Conservation (phyloP, 352 stramenopile genomes). For the Blastocystis sp. region DNA sequence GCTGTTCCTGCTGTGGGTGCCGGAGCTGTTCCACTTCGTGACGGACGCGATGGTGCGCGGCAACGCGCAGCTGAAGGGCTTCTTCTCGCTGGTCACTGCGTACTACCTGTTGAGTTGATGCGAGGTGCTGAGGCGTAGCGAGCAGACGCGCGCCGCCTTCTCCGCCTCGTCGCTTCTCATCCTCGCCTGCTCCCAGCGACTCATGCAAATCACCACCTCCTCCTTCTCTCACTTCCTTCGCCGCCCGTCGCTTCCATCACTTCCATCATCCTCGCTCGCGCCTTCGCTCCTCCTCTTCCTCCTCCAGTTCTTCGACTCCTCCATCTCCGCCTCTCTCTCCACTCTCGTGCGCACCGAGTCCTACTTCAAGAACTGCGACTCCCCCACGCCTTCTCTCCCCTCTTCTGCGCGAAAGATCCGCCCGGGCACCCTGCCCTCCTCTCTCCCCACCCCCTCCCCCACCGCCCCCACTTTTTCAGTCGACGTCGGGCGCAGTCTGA, state of each 20-base stretch:
- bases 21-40: constrained; percentile 28
- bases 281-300: constrained; percentile 1
- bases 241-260: neutral
- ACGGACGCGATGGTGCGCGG: neutral
- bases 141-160: neutral
- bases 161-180: neutral
- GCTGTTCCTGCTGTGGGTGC: constrained; percentile 38
- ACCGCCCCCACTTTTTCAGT: neutral
- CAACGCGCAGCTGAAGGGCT: neutral
- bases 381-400: neutral
- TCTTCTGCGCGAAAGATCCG: constrained; percentile 35
- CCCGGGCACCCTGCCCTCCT: neutral
- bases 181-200: neutral
- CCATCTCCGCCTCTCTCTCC: neutral
- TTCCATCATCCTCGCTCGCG: neutral
- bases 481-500: neutral
- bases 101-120: neutral
- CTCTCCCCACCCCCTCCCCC: neutral
- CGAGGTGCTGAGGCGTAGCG: neutral
- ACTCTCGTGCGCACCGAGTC: neutral
- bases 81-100: neutral
- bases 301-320: constrained; percentile 24
- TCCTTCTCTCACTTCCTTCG: neutral
- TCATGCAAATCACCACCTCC: neutral
- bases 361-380: neutral